Conservation (phyloP, 139 green algal genomes). For the Picochlorum sp. region DNA sequence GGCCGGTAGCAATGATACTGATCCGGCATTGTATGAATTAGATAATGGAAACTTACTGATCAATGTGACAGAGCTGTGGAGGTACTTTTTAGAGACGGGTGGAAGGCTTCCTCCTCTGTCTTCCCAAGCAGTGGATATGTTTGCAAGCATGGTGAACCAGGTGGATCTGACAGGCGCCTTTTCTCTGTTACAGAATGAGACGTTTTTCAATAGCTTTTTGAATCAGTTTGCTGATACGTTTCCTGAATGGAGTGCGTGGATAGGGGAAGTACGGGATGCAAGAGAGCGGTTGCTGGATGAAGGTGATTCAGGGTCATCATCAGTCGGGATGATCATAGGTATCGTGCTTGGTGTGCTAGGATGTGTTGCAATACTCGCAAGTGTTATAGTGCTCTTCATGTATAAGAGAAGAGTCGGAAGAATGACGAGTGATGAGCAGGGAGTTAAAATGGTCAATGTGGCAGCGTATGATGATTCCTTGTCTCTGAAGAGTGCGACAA, state of each 20-base stretch:
- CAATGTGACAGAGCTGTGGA: background rate
- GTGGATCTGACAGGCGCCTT: background rate
- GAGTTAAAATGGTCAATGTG: background rate
- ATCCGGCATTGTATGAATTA: background rate
- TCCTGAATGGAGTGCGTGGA: background rate
- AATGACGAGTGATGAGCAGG: background rate
- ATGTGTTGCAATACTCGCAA: background rate
- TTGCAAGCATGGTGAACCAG: background rate
- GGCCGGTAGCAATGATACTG: background rate
- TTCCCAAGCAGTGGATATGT: background rate
- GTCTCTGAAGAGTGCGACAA: background rate
- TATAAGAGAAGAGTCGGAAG: background rate
- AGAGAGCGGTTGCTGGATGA: background rate
- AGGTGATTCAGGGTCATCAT: background rate
- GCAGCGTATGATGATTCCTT: background rate
- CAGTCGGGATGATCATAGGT: background rate
- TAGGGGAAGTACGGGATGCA: background rate
- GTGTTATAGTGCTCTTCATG: background rate
- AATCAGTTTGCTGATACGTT: background rate
- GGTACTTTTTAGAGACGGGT: background rate
- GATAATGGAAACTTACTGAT: background rate
- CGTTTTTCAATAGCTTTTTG: background rate
- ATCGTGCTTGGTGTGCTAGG: background rate
- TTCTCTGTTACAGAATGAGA: background rate
- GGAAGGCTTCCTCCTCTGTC: background rate